Evolutionary conservation across 2,329 filamentous ascomycete species (phyloP).

Genomic region (Claviceps digitariae): DNA sequence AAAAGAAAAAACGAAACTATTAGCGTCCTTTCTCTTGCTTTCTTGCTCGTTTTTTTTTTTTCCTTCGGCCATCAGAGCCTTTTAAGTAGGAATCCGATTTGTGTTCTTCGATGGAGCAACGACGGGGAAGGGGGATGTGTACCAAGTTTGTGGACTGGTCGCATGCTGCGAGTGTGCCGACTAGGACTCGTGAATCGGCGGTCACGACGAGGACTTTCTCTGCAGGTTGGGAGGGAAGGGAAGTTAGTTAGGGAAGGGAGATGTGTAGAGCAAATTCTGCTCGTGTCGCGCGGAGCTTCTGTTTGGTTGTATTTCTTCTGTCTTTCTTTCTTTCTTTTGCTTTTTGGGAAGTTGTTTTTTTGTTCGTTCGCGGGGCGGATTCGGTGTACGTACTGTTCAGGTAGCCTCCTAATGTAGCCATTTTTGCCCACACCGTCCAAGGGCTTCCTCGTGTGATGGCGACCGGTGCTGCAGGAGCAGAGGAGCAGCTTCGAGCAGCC

Average conservation of each 20-base stretch:
- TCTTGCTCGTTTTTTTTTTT: background rate
- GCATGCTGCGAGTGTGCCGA: slow-evolving; percentile 71
- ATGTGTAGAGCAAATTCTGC: background rate
- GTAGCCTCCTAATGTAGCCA: slow-evolving; percentile 32
- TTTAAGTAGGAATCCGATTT: background rate
- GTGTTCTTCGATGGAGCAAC: background rate
- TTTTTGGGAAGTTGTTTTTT: too few relatives aligned
- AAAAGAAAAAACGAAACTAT: background rate
- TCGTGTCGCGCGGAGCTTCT: background rate
- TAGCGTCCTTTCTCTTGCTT: background rate
- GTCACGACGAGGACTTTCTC: slow-evolving; percentile 90
- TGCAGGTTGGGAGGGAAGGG: slow-evolving; percentile 22
- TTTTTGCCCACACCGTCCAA: slow-evolving; percentile 8
- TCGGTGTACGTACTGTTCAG: slow-evolving; percentile 25
- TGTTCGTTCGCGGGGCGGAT: background rate
- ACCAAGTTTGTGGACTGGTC: slow-evolving; percentile 87
- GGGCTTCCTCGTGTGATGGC: background rate
- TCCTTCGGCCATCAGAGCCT: too few relatives aligned
- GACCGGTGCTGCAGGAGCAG: background rate
- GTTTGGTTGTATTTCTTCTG: background rate
- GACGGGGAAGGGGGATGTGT: slow-evolving; percentile 12
- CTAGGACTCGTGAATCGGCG: slow-evolving; percentile 74
- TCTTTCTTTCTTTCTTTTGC: background rate
- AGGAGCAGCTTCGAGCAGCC: background rate
- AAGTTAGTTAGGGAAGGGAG: background rate